Evolutionary conservation across 352 stramenopile genomes (phyloP).

Genomic region (Pythium monospermum): DNA sequence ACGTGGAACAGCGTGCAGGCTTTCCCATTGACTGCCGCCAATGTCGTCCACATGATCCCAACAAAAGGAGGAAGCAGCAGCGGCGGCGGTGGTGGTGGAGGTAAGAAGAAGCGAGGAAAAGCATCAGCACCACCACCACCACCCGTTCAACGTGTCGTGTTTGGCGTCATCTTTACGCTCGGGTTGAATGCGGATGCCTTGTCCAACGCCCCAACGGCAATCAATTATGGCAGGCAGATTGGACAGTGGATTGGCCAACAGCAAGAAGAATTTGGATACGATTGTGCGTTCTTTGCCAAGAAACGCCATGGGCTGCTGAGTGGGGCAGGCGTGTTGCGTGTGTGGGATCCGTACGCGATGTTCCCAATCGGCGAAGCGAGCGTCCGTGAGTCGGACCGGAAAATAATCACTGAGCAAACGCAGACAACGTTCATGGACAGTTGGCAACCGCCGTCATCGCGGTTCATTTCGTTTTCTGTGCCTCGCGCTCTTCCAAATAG

Average conservation of each 20-base stretch:
- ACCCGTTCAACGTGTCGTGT: conserved; percentile 14
- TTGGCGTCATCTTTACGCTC: conserved; percentile 16
- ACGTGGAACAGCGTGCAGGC: conserved; percentile 19
- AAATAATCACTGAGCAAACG: too few relatives aligned
- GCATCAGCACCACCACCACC: neutral
- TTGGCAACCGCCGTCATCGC: neutral
- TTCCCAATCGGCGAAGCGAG: conserved; percentile 28
- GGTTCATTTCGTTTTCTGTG: conserved; percentile 6
- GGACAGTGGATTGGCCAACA: conserved; percentile 38
- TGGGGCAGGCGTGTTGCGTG: conserved; percentile 14
- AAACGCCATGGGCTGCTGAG: conserved; percentile 20
- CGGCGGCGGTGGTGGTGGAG: neutral
- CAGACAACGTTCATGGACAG: neutral
- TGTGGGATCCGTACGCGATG: conserved; percentile 46
- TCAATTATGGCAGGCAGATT: conserved; percentile 13
- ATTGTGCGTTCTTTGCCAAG: conserved; percentile 30
- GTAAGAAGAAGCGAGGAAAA: neutral
- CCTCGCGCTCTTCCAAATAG: too few relatives aligned
- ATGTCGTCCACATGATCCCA: conserved; percentile 6
- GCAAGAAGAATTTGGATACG: conserved; percentile 33
- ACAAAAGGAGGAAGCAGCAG: neutral
- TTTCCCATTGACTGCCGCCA: conserved; percentile 1
- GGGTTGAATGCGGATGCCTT: conserved; percentile 19
- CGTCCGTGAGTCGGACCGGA: conserved; percentile 1
- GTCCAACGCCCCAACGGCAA: conserved; percentile 1